These are phyloP conservation scores for Physcomitrium patens DNA, from an alignment of 225 moss, liverwort and hornwort species.

Conservation along the genomic window DNA sequence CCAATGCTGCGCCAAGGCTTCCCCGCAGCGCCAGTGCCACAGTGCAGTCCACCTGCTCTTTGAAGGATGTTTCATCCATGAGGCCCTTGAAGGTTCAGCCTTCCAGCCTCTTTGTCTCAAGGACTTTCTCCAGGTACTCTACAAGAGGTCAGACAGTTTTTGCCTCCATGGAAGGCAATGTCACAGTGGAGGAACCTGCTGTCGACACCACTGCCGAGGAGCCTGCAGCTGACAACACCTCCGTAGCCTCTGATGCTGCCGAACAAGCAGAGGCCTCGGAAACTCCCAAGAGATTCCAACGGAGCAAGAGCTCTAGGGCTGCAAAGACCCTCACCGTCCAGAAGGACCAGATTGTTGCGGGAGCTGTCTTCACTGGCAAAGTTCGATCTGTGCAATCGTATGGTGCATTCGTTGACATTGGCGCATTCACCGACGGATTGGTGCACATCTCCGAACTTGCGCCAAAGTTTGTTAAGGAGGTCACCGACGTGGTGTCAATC, in stretches of 20 bases:
- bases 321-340: constrained; percentile 35
- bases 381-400: constrained; percentile 63
- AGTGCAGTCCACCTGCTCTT: constrained; percentile 27
- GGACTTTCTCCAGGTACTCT: background rate
- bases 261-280: background rate
- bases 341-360: constrained; percentile 48
- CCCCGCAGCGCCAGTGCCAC: constrained; percentile 31
- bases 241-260: background rate
- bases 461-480: constrained; percentile 50
- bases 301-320: constrained; percentile 12
- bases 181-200: constrained; percentile 61
- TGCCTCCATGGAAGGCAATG: constrained; percentile 51
- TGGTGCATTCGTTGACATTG: constrained; percentile 76
- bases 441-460: constrained; percentile 71
- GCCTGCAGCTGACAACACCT: background rate
- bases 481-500: constrained; percentile 52
- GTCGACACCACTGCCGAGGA: constrained; percentile 26
- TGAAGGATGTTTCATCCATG: constrained; percentile 10
- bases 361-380: constrained; percentile 57
- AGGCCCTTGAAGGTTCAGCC: constrained; percentile 30
- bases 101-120: constrained; percentile 10
- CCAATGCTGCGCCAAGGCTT: constrained; percentile 51
- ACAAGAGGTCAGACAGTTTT: constrained; percentile 25
- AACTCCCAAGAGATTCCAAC: constrained; percentile 16
- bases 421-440: constrained; percentile 74